Conservation (phyloP, 148 eudicot species). For the Vaccinium vitisidaea region DNA sequence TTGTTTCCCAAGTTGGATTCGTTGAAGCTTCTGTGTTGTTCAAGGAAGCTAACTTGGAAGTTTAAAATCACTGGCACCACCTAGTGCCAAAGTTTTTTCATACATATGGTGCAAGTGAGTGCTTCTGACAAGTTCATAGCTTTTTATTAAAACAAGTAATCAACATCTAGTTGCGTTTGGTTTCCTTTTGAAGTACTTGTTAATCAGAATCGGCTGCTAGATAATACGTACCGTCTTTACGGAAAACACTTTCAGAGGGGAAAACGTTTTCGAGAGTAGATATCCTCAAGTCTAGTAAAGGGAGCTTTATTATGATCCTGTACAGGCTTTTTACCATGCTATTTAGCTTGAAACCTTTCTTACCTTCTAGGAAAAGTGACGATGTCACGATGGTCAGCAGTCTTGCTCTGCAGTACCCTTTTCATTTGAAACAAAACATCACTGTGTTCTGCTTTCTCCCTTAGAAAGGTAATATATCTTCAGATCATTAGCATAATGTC, state of each 20-base stretch:
- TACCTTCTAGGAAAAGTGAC: conserved; percentile 9
- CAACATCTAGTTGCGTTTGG: not conserved
- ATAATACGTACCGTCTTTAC: not conserved
- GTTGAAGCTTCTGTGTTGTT: not conserved
- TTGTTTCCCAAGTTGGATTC: not conserved
- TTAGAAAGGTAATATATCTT: conserved; percentile 13
- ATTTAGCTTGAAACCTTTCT: not conserved
- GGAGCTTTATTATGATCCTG: conserved; percentile 1
- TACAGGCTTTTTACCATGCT: not conserved
- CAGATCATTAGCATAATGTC: conserved; percentile 7
- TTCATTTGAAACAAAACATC: conserved; percentile 13
- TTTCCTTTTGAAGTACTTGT: not conserved
- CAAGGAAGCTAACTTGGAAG: not conserved
- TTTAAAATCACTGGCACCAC: not conserved
- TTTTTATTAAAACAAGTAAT: not conserved
- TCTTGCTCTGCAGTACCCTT: not conserved
- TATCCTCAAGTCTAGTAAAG: not conserved
- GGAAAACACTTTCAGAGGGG: not conserved
- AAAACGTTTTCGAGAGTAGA: not conserved
- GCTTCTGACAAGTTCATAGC: not conserved
- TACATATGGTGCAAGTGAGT: not conserved
- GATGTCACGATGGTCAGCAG: not conserved
- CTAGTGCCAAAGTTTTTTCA: not conserved
- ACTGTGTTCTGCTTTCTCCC: not conserved
- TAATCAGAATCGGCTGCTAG: not conserved